phyloP scores from a whole-genome alignment of 108 stramenopile genomes.

The Aurantiochytrium sp. region DNA sequence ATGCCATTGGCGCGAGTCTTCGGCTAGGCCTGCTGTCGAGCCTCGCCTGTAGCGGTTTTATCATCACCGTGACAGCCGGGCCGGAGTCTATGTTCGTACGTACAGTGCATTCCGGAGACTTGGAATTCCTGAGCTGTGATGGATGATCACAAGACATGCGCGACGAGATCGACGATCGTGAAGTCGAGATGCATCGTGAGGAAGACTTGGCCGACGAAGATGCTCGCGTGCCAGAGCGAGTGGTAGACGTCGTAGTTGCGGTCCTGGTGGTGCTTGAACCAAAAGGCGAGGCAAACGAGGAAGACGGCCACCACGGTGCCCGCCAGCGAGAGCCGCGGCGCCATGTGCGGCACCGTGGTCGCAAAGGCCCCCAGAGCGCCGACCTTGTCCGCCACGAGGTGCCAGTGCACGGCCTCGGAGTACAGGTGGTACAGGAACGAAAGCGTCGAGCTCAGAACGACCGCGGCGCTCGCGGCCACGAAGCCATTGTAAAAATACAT shows the following conservation, averaged over 20 bases:
- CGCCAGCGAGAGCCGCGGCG: neutral
- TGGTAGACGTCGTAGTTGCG: neutral
- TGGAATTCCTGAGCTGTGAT: too few species aligned
- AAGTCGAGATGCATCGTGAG: neutral
- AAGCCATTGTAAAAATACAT: neutral
- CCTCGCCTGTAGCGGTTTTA: too few species aligned
- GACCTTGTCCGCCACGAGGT: neutral
- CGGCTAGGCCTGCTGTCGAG: too few species aligned
- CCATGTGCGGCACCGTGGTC: neutral
- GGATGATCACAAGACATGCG: too few species aligned
- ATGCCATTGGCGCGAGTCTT: too few species aligned
- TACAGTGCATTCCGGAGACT: too few species aligned
- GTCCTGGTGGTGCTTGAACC: neutral
- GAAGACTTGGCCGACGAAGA: conserved; percentile 20
- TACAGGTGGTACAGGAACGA: neutral
- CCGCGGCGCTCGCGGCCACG: too few species aligned
- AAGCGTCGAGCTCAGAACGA: neutral
- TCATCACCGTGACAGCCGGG: too few species aligned
- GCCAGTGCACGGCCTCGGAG: conserved; percentile 17
- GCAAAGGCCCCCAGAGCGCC: neutral
- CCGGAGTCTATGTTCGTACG: too few species aligned
- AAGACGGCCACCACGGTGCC: neutral
- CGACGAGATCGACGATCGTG: neutral
- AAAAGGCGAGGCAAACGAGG: neutral
- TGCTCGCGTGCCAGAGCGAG: neutral